Base-by-base conservation (phyloP, 1,284 basidiomycete species). In the Ganoderma lingzhi region DNA sequence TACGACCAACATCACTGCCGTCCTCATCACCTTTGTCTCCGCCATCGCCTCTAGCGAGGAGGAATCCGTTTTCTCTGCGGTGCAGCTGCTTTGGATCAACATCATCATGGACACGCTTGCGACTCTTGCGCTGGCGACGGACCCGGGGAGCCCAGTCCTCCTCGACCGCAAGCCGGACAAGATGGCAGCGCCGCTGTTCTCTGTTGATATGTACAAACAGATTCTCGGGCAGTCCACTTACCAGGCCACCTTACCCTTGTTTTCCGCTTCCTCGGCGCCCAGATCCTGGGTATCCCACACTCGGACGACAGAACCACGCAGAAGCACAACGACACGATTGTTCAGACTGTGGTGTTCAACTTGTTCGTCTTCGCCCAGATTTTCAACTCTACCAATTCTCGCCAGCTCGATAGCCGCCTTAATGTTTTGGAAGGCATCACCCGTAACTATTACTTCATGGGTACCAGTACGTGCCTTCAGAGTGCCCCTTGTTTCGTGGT, bases 21-120 rank as follows among this genome's bases (percentile, higher is more conserved):
- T 99, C 69, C 81, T 97, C 70, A 93, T 99, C 78, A 99, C 97
- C 9, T 97, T 96, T 76, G 88, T 98, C 70, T 93, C 96, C 32
- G 95, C 96, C 37, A 90, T 98, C 63, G 90, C 95, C 0, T 96
- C 95, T 10, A 76, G 79, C 2, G 79, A 89, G 60, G 96, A 98
- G 79, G 78, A 84, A n/a, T 95, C 96, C 1, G 96, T 96, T 14
- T 85, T 99, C 35, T 93, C 94, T 39, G 97, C 97, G 41, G 97
- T 99, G 0, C 97, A 99, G 80, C 84, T 99, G 42, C 89, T 99
- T 28, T 99, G 97, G 96, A 94, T 97, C 79, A 97, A 97, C 85
- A 91, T 97, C 70, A 96, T 96, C 82, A 98, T 98, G 96, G 96
- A 98, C 82, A 98, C 96, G 0, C 97, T 99, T 77, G 97, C 97